Evolutionary conservation across 2,329 filamentous ascomycete species (phyloP), one percentile per base, ranked within the genome.

Genomic region (Phaeomoniella chlamydospora): DNA sequence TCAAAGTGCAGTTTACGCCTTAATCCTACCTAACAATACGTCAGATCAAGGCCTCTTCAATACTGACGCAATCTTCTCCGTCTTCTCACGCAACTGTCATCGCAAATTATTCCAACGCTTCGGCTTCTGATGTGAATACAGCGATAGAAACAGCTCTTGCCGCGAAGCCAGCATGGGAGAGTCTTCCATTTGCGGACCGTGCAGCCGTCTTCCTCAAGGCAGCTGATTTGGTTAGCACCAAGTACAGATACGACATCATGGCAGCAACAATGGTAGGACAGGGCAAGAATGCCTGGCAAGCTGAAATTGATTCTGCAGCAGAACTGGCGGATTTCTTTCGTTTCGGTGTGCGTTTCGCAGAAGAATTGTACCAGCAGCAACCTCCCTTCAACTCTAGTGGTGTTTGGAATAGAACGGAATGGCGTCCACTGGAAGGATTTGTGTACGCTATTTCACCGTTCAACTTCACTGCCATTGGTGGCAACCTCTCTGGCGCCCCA

Each of bases 271-370:
- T 96, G 75, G 68, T 94, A 18, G 90, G 88, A 41, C 88, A 98
- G 62, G 88, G 90, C 51, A 96, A 96, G 74, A 96, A 94, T 57
- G 85, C 84, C 33, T 96, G 86, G 86, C 88, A 98, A 62, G 88
- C 90, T n/a, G 88, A 98, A 69, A 96, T 96, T 44, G 88, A 96
- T 58, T 73, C 87, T 29, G 88, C 88, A 13, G 88, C 88, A 5
- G 90, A 98, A 68, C 63, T 93, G 48, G 80, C 75, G 48, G 88
- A 98, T 57, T 96, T 96, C 62, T 66, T 96, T 55, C 76, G 86
- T 53, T 94, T 94, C 67, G 90, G 90, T 53, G 88, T 94, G 36
- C 77, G 87, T 57, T 94, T 90, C 53, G 88, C 88, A 17, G 80
- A 94, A 62, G 83, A 94, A 55, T 65, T 94, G 38, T 94, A 94